Evolutionary conservation across 2,329 filamentous ascomycete genomes (phyloP).

Genomic region (Colletotrichum coccodes): DNA sequence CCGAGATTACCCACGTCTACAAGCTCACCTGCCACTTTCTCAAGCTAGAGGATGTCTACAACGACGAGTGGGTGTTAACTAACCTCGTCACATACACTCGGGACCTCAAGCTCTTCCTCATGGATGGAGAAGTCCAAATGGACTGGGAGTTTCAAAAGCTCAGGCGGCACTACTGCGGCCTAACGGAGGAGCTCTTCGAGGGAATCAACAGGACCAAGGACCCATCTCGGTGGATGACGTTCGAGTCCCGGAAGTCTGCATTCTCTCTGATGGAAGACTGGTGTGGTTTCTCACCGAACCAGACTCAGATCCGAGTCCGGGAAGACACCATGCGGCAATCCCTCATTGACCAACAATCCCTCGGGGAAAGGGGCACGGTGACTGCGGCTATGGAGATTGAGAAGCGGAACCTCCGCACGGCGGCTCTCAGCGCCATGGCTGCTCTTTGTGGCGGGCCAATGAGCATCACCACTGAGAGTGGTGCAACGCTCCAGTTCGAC

Average conservation of each 20-base stretch:
- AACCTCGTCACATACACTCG: conserved; percentile 92
- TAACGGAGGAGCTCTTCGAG: conserved; percentile 93
- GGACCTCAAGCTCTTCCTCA: conserved; percentile 92
- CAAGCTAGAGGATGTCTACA: conserved; percentile 79
- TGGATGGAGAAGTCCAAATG: conserved; percentile 93
- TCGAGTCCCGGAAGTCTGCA: conserved; percentile 93
- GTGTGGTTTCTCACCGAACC: conserved; percentile 97
- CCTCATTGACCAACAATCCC: conserved; percentile 81
- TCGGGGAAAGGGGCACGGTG: conserved; percentile 79
- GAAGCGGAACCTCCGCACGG: conserved; percentile 89
- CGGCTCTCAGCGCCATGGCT: conserved; percentile 95
- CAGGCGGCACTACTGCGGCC: conserved; percentile 90
- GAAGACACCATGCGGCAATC: conserved; percentile 91
- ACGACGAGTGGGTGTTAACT: conserved; percentile 89
- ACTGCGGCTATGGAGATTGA: conserved; percentile 97
- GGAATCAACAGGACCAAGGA: conserved; percentile 88
- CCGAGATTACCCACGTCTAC: conserved; percentile 96
- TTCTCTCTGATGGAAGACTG: conserved; percentile 99
- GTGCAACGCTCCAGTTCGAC: conserved; percentile 89
- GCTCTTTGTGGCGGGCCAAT: conserved; percentile 88
- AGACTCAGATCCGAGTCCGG: conserved; percentile 80
- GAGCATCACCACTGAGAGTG: conserved; percentile 87
- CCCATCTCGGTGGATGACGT: conserved; percentile 94
- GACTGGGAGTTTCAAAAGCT: conserved; percentile 95
- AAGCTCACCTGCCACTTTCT: conserved; percentile 93